phyloP scores from a whole-genome alignment of 164 flowering plant species.

The Liquidambar formosana region DNA sequence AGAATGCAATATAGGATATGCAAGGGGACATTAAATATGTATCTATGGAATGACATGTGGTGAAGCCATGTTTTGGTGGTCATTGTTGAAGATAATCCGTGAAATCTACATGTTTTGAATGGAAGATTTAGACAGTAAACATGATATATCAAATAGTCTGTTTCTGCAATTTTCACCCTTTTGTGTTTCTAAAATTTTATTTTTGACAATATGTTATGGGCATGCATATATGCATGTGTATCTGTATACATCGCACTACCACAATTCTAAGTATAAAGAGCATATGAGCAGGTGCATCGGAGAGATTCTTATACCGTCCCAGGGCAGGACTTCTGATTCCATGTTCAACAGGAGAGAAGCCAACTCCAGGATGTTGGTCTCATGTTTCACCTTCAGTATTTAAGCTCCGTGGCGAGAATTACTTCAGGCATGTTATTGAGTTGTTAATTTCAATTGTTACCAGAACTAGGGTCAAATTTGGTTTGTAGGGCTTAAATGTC shows the following conservation, averaged over 20 bases:
- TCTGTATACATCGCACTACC: background rate
- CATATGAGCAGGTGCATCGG: constrained; percentile 33
- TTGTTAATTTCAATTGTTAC: background rate
- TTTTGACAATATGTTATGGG: background rate
- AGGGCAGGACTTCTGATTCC: constrained; percentile 47
- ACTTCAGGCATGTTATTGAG: constrained; percentile 36
- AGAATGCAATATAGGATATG: no score
- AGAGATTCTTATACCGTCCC: constrained; percentile 35
- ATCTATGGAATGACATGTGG: no score
- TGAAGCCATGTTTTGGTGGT: background rate
- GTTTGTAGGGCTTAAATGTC: background rate
- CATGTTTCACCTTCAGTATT: constrained; percentile 50
- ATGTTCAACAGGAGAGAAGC: constrained; percentile 33
- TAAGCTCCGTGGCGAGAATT: constrained; percentile 54
- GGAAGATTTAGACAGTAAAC: background rate
- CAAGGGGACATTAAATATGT: no score
- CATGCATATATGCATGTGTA: background rate
- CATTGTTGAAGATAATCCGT: background rate
- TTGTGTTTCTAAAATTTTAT: background rate
- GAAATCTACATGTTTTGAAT: background rate
- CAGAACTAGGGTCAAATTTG: background rate
- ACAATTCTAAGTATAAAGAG: constrained; percentile 3
- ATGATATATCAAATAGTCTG: background rate
- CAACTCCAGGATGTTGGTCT: constrained; percentile 47
- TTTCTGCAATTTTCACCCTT: background rate